phyloP scores from a whole-genome alignment of 768 basidiomycete species.

The Russula vinacea region DNA sequence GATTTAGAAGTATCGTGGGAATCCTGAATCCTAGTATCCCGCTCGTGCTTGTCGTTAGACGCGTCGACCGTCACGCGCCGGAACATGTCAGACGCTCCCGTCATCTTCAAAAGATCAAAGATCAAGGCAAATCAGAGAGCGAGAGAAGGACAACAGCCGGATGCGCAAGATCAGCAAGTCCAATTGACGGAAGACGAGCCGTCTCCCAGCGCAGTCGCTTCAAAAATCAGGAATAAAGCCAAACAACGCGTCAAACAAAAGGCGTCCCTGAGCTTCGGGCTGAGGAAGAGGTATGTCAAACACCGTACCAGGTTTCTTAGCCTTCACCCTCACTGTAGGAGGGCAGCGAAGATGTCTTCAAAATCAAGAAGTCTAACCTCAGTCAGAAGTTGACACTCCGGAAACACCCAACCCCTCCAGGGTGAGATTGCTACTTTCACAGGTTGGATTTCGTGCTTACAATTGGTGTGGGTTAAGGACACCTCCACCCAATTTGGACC shows the following conservation, averaged over 20 bases:
- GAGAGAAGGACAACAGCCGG: slow-evolving; percentile 37
- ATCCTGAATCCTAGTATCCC: background rate
- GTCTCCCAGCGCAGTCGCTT: slow-evolving; percentile 57
- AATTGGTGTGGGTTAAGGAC: slow-evolving; percentile 4
- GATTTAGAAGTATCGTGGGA: slow-evolving; percentile 26
- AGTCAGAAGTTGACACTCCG: slow-evolving; percentile 63
- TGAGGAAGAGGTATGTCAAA: slow-evolving; percentile 53
- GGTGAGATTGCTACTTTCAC: slow-evolving; percentile 21
- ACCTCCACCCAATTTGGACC: slow-evolving; percentile 14
- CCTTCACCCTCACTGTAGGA: slow-evolving; percentile 42
- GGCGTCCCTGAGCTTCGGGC: slow-evolving; percentile 77
- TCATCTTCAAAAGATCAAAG: slow-evolving; percentile 46
- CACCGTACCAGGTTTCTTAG: background rate
- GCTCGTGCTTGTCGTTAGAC: background rate
- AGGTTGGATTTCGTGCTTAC: slow-evolving; percentile 13
- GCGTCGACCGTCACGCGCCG: background rate
- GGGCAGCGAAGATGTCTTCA: slow-evolving; percentile 61
- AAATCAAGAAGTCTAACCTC: slow-evolving; percentile 77
- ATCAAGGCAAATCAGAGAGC: slow-evolving; percentile 41
- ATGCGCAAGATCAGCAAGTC: slow-evolving; percentile 24
- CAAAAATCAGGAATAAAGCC: slow-evolving; percentile 67
- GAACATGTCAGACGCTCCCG: slow-evolving; percentile 36
- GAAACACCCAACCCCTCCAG: slow-evolving; percentile 44
- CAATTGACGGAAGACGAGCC: slow-evolving; percentile 37
- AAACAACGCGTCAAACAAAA: slow-evolving; percentile 61